Percentiles rank a stretch among this genome's conserved stretches.
phyloP scores from a whole-genome alignment of 78 protist genomes.

The Tieghemostelium lacteum region DNA sequence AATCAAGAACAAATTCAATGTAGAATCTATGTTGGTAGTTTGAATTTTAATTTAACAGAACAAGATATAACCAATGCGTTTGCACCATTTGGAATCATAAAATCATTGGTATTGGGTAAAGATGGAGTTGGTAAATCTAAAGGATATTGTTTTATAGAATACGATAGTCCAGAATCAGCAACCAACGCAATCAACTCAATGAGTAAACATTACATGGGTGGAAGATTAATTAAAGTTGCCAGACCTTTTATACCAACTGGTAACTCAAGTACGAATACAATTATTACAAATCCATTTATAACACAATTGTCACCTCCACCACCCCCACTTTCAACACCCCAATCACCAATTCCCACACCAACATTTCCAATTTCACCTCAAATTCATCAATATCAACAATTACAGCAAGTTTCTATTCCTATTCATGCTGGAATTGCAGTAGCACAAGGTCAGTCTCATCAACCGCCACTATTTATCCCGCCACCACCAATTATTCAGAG shows the following conservation, averaged over 20 bases:
- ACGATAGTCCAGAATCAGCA: constrained; percentile 37
- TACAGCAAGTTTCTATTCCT: not conserved
- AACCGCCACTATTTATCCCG: not conserved
- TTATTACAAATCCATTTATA: not conserved
- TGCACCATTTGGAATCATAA: constrained; percentile 43
- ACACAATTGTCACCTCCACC: not conserved
- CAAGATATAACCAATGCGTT: constrained; percentile 25
- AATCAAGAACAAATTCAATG: constrained; percentile 21
- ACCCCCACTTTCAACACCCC: not conserved
- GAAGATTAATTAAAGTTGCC: constrained; percentile 59
- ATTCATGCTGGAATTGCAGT: not conserved
- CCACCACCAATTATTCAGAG: not conserved
- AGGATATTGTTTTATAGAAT: constrained; percentile 68
- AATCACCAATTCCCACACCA: not conserved
- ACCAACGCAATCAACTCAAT: constrained; percentile 32
- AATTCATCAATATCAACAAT: not conserved
- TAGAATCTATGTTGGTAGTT: constrained; percentile 63
- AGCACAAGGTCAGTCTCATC: not conserved
- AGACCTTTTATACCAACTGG: constrained; percentile 32
- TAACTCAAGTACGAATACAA: not conserved
- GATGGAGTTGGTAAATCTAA: constrained; percentile 69
- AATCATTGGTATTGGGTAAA: constrained; percentile 43
- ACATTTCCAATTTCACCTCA: not conserved
- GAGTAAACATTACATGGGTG: constrained; percentile 33
- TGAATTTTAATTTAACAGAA: constrained; percentile 58